Conservation (phyloP, 2,329 filamentous ascomycete genomes). For the Microsporum audouinii region DNA sequence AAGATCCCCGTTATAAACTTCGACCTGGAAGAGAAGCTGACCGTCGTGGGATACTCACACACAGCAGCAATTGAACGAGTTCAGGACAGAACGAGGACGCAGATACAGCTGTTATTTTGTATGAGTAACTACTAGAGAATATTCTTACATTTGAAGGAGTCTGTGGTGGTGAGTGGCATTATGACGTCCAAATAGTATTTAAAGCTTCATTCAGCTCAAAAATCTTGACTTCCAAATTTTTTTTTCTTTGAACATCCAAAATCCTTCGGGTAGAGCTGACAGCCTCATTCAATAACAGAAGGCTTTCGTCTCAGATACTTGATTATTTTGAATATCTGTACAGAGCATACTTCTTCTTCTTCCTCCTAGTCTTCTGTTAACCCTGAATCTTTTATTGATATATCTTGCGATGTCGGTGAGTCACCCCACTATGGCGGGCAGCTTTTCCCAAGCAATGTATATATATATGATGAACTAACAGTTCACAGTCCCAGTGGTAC, state of each 20-base stretch:
- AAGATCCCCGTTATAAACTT: background rate
- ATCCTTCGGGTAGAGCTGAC: background rate
- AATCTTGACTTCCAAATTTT: background rate
- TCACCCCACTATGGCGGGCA: background rate
- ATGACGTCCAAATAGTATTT: background rate
- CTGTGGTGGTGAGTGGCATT: background rate
- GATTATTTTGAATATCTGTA: background rate
- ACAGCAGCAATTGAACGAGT: background rate
- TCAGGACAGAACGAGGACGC: background rate
- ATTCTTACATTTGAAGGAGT: background rate
- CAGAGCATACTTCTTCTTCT: background rate
- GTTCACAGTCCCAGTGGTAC: conserved; percentile 48
- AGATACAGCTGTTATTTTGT: background rate
- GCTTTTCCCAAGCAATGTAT: background rate
- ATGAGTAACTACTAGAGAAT: background rate
- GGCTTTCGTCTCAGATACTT: background rate
- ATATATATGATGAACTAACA: background rate
- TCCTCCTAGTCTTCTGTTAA: background rate
- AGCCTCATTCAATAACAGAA: background rate
- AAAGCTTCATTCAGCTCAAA: background rate
- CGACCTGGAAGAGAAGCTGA: background rate
- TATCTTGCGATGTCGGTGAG: conserved; percentile 1
- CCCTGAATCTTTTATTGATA: background rate
- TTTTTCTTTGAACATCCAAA: background rate
- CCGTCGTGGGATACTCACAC: background rate